Percentiles rank a stretch among this genome's conserved stretches.
Conservation (phyloP, 768 basidiomycete genomes). For the Trametes cubensis region DNA sequence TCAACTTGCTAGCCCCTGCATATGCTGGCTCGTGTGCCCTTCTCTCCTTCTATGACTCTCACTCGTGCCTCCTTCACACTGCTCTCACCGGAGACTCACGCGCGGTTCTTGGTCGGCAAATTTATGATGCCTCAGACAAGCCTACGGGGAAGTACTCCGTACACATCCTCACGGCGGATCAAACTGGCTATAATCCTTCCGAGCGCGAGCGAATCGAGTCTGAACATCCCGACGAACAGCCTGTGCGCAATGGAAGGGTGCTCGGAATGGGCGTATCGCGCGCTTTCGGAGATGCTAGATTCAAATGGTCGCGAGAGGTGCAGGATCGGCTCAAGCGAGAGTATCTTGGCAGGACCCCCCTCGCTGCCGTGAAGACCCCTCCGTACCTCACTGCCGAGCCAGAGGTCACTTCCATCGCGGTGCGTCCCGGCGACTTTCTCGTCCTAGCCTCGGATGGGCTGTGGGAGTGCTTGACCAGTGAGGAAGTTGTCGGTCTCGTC, state of each 20-base stretch:
- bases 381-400: constrained; percentile 57
- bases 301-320: constrained; percentile 45
- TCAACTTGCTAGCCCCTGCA: constrained; percentile 38
- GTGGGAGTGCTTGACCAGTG: constrained; percentile 55
- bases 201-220: constrained; percentile 38
- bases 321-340: constrained; percentile 41
- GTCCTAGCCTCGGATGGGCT: constrained; percentile 56
- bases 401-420: constrained; percentile 46
- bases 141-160: constrained; percentile 38
- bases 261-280: constrained; percentile 45
- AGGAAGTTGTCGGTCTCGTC: constrained; percentile 57
- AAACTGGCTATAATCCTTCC: constrained; percentile 38
- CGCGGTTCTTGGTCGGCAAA: constrained; percentile 49
- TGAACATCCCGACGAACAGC: constrained; percentile 36
- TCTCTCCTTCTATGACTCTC: constrained; percentile 47
- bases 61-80: constrained; percentile 42
- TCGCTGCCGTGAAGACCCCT: constrained; percentile 44
- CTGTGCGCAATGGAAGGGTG: constrained; percentile 40
- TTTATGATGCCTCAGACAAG: constrained; percentile 31
- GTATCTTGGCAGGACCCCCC: constrained; percentile 39
- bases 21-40: constrained; percentile 48
- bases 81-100: constrained; percentile 52
- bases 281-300: constrained; percentile 47
- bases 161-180: constrained; percentile 44
- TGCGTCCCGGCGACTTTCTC: constrained; percentile 53